Evolutionary conservation across 2,329 filamentous ascomycete species (phyloP).

Genomic region (Phyllosticta capitalensis): DNA sequence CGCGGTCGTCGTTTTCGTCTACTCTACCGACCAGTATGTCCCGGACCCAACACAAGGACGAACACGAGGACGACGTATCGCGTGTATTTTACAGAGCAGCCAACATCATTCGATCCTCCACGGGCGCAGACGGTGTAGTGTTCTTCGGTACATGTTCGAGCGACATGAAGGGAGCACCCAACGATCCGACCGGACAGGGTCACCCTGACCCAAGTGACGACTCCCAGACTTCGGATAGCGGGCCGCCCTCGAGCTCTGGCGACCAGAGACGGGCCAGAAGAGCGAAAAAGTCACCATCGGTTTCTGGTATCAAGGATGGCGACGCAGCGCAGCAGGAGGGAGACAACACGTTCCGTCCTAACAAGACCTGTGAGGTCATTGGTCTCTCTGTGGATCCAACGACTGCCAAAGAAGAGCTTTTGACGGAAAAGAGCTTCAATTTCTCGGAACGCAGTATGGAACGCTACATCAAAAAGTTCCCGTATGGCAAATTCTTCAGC

Average conservation of each 20-base stretch:
- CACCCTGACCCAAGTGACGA: constrained; percentile 24
- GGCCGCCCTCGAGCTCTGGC: constrained; percentile 9
- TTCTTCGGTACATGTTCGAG: constrained; percentile 20
- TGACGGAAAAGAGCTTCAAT: constrained; percentile 21
- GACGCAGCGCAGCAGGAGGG: not conserved
- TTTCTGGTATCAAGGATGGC: constrained; percentile 10
- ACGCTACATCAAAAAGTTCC: constrained; percentile 25
- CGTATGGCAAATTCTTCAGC: constrained; percentile 27
- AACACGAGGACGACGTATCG: constrained; percentile 17
- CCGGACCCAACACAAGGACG: constrained; percentile 12
- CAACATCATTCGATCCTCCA: constrained; percentile 23
- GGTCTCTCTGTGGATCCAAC: constrained; percentile 2
- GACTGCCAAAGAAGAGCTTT: constrained; percentile 13
- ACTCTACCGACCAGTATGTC: constrained; percentile 13
- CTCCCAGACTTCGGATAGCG: constrained; percentile 23
- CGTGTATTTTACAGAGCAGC: constrained; percentile 19
- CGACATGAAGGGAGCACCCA: constrained; percentile 18
- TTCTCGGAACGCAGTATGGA: constrained; percentile 26
- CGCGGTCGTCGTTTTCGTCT: not conserved
- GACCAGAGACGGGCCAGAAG: not conserved
- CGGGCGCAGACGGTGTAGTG: constrained; percentile 24
- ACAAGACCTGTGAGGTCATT: constrained; percentile 9
- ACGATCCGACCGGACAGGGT: constrained; percentile 13
- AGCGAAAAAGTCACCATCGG: constrained; percentile 11
- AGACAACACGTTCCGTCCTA: not conserved